Percentiles rank a stretch among this genome's conserved stretches.
phyloP scores from a whole-genome alignment of 1,139 yeast species.

The Eremothecium cymbalariae region DNA sequence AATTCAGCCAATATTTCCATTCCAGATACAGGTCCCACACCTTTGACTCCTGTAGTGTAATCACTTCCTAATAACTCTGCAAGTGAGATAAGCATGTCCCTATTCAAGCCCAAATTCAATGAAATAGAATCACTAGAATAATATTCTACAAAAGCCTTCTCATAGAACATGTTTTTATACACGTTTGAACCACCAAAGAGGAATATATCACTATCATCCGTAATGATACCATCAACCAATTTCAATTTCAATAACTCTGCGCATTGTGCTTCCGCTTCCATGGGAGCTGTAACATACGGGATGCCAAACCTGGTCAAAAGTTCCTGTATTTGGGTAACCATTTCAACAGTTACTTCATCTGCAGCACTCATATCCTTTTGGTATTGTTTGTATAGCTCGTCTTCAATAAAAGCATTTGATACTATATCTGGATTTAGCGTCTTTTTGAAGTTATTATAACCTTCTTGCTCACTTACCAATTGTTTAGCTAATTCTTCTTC shows the following conservation, averaged over 20 bases:
- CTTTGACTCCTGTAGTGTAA: conserved; percentile 84
- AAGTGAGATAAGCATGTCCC: conserved; percentile 59
- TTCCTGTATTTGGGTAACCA: conserved; percentile 89
- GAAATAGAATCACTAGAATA: conserved; percentile 57
- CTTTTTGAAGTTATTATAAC: conserved; percentile 56
- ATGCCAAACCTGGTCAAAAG: conserved; percentile 80
- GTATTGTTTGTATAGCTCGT: conserved; percentile 41
- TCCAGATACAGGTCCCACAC: conserved; percentile 89
- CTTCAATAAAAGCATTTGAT: conserved; percentile 27
- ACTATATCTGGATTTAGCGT: conserved; percentile 34
- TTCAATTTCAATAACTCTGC: conserved; percentile 60
- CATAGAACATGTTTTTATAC: conserved; percentile 91
- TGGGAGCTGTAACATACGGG: conserved; percentile 90
- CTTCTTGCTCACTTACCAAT: conserved; percentile 59
- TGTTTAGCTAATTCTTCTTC: conserved; percentile 58
- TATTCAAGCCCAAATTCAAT: conserved; percentile 55
- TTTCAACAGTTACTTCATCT: conserved; percentile 78
- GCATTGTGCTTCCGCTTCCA: conserved; percentile 99
- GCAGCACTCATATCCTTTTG: conserved; percentile 74
- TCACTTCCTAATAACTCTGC: conserved; percentile 88
- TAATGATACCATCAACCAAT: conserved; percentile 88
- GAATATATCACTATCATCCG: conserved; percentile 97
- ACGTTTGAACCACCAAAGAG: conserved; percentile 82
- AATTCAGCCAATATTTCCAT: conserved; percentile 92
- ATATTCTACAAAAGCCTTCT: conserved; percentile 84